A percentile compares a stretch with the other conserved stretches of the same genome.
Evolutionary conservation across 805 yeast species (phyloP).

Genomic region (Nematodospora valgi): DNA sequence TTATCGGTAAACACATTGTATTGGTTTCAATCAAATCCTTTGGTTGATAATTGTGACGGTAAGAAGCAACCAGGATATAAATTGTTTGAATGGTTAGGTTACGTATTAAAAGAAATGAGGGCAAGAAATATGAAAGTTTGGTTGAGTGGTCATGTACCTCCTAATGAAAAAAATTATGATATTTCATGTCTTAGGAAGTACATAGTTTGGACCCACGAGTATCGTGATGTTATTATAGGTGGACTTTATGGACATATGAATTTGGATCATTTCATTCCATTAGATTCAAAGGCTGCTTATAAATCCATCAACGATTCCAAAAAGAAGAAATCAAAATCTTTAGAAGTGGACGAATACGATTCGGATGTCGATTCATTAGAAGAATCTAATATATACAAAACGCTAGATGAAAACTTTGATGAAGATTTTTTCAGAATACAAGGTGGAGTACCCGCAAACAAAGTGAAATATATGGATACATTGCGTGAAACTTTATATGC

Average conservation of each 20-base stretch:
- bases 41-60: conserved; percentile 75
- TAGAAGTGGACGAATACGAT: conserved; percentile 4
- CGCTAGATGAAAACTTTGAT: conserved; percentile 11
- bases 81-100: conserved; percentile 73
- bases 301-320: conserved; percentile 35
- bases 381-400: conserved; percentile 9
- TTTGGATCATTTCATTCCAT: conserved; percentile 77
- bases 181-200: conserved; percentile 69
- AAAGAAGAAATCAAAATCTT: conserved; percentile 7
- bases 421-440: conserved; percentile 21
- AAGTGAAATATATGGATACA: conserved; percentile 58
- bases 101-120: conserved; percentile 69
- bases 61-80: conserved; percentile 78
- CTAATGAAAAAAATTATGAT: conserved; percentile 74
- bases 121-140: conserved; percentile 76
- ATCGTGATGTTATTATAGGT: conserved; percentile 78
- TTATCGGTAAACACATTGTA: conserved; percentile 77
- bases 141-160: conserved; percentile 88
- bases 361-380: conserved; percentile 15
- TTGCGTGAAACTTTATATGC: conserved; percentile 55
- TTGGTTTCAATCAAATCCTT: conserved; percentile 70
- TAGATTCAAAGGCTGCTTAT: conserved; percentile 70
- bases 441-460: conserved; percentile 68
- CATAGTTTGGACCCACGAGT: conserved; percentile 79
- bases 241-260: conserved; percentile 90